A percentile compares a stretch with the other conserved stretches of the same genome.
Conservation (phyloP, 345 rosid genomes). For the sweet orange (Citrus sinensis) region DVS_A1.0 CM039166.1:16950001-16950500, state of each 20-base stretch:
- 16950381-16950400: conserved; percentile 49
- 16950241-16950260: not conserved
- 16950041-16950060: not conserved
- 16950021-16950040: not conserved
- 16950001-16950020: not conserved
- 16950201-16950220: conserved; percentile 58
- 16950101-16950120: not conserved
- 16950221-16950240: conserved; percentile 39
- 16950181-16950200: conserved; percentile 91
- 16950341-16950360: not conserved
- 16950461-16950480: not conserved
- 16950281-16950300: not conserved
- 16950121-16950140: not conserved
- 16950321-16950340: not conserved
- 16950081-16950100: not conserved
- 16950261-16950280: not conserved
- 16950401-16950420: conserved; percentile 59
- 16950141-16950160: not conserved
- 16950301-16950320: not conserved
- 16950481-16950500: not conserved
- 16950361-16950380: conserved; percentile 38
- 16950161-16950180: conserved; percentile 69
- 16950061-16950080: not conserved
- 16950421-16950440: conserved; percentile 38
- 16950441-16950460: not conserved